Evolutionary conservation across 768 basidiomycete species (phyloP).

Genomic region (Tephrocybe sp.): DNA sequence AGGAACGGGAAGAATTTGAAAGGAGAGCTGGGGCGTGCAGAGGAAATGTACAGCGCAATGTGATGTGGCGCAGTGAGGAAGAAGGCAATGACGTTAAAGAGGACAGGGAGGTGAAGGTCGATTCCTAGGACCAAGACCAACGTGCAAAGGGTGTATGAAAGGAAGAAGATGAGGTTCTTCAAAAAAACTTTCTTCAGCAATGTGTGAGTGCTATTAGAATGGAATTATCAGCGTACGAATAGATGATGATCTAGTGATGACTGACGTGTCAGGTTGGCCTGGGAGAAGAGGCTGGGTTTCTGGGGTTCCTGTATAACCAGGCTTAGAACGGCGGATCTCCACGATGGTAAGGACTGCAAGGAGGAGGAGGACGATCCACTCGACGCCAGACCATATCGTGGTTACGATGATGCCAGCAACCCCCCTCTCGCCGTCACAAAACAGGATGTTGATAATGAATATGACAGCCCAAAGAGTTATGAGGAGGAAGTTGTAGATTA

Average conservation of each 20-base stretch:
- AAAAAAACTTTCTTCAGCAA: too few species aligned
- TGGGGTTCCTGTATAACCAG: not conserved
- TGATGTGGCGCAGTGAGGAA: constrained; percentile 15
- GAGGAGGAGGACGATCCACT: constrained; percentile 7
- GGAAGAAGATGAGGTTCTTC: constrained; percentile 6
- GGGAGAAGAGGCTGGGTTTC: constrained; percentile 1
- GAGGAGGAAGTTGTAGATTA: constrained; percentile 11
- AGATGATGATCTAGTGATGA: not conserved
- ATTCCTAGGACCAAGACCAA: constrained; percentile 6
- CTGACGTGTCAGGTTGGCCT: not conserved
- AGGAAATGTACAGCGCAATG: constrained; percentile 9
- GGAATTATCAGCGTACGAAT: not conserved
- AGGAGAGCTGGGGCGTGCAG: constrained; percentile 3
- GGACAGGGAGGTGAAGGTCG: constrained; percentile 3
- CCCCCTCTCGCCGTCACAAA: constrained; percentile 5
- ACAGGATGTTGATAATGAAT: constrained; percentile 12
- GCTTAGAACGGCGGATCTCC: not conserved
- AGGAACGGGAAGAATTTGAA: not conserved
- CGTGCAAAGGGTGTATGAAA: constrained; percentile 11
- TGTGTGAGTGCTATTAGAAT: not conserved
- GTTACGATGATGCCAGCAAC: not conserved
- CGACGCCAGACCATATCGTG: constrained; percentile 12
- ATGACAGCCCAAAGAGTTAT: constrained; percentile 8
- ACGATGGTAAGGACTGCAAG: not conserved
- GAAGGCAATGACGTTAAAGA: constrained; percentile 13